Conservation (phyloP, 2,329 filamentous ascomycete species). For the Fusarium xyrophilum region DNA sequence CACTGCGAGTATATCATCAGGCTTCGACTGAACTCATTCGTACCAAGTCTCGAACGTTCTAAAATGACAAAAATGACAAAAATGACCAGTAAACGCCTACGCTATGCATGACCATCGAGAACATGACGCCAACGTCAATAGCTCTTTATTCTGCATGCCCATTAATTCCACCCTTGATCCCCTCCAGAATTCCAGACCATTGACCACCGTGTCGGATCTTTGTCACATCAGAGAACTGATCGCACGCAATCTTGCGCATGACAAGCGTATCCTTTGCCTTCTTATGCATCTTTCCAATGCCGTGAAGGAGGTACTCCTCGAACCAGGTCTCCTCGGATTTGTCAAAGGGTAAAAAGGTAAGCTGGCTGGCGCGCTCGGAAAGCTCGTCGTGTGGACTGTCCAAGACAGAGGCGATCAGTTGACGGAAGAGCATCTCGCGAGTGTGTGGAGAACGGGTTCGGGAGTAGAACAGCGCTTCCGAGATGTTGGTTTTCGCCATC, state of each 20-base stretch:
- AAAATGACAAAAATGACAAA: background rate
- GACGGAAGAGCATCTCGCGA: constrained; percentile 70
- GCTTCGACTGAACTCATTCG: background rate
- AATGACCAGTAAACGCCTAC: constrained; percentile 34
- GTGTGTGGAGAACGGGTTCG: constrained; percentile 68
- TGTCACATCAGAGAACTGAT: constrained; percentile 59
- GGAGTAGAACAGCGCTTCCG: constrained; percentile 77
- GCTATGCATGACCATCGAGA: constrained; percentile 32
- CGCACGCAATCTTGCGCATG: constrained; percentile 74
- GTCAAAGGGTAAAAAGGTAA: constrained; percentile 77
- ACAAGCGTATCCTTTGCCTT: constrained; percentile 76
- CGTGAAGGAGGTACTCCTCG: constrained; percentile 69
- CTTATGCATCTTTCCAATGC: constrained; percentile 68
- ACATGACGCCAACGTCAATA: background rate
- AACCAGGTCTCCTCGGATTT: constrained; percentile 76
- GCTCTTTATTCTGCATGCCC: constrained; percentile 42
- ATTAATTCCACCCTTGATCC: constrained; percentile 56
- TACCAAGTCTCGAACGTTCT: background rate
- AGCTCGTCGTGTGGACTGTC: constrained; percentile 49
- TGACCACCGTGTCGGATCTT: constrained; percentile 53
- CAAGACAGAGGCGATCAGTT: constrained; percentile 67
- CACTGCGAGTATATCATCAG: background rate
- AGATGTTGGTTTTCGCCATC: constrained; percentile 70
- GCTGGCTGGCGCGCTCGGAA: constrained; percentile 68
- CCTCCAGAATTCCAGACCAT: constrained; percentile 60